Evolutionary conservation across 169 alveolate species (phyloP), one percentile per base, ranked within the genome.

Genomic region (Plasmodium ovale): DNA sequence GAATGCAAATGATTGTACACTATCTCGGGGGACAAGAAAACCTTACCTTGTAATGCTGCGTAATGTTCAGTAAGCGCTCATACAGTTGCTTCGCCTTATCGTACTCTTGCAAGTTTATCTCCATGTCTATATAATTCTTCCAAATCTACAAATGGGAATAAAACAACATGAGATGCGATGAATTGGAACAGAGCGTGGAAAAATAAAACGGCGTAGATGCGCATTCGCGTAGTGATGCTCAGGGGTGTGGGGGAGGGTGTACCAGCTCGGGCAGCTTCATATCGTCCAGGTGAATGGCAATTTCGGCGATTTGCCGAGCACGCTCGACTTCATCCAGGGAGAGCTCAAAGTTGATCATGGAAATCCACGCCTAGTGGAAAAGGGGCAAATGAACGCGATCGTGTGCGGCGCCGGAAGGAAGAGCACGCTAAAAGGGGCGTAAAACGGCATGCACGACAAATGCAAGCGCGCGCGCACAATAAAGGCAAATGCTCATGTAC

Each of bases 191-290:
- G n/a, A n/a, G n/a, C n/a, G n/a, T n/a, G n/a, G n/a, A n/a, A n/a
- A n/a, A n/a, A 47, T 47, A 47, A 14, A 47, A 3, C 56, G 56
- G 16, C 16, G 56, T 5, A 47, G 56, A 6, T 21, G 16, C 12
- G 16, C 16, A 14, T 0, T 6, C 12, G 12, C 16, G 12, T 47
- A 14, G 16, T 47, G 12, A 47, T 2, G 12, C 19, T 14, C 29
- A 53, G 71, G n/a, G 19, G 14, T n/a, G n/a, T n/a, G n/a, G 21
- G 7, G n/a, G 14, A 60, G 21, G 21, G 0, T 12, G 4, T 72
- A 93, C 95, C 82, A 90, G 84, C 71, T 98, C 99, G 33, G 99
- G 99, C 94, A 91, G 93, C 33, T 98, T 98, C 95, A 98, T 93
- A 33, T 94, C 94, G 35, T 94, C 95, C 90, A 94, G 70, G 27